Conservation (phyloP, 2,329 filamentous ascomycete genomes). For the Huntiella abstrusa region DNA sequence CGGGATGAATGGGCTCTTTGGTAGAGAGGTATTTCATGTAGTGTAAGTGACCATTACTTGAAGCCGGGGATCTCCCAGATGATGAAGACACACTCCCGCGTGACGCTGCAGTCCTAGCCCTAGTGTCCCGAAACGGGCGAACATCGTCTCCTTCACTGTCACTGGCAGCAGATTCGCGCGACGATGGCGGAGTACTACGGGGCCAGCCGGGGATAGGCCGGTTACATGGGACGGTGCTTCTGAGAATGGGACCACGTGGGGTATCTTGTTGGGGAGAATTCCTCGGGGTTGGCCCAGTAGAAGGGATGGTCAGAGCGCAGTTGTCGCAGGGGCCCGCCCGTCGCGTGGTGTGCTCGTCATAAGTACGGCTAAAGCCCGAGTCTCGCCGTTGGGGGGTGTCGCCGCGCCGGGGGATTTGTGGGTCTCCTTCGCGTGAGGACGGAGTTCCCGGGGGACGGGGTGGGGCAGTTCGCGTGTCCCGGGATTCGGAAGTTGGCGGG, state of each 20-base stretch:
- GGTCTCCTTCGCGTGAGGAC: conserved; percentile 28
- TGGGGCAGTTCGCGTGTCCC: conserved; percentile 20
- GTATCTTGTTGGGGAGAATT: conserved; percentile 15
- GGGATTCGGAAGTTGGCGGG: background rate
- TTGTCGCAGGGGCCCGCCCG: conserved; percentile 48
- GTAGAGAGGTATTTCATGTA: conserved; percentile 51
- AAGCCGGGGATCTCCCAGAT: conserved; percentile 20
- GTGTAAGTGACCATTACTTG: conserved; percentile 33
- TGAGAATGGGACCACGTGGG: conserved; percentile 34
- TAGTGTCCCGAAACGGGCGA: conserved; percentile 17
- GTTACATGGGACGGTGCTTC: conserved; percentile 41
- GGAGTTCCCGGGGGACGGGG: conserved; percentile 22
- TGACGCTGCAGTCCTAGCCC: conserved; percentile 24
- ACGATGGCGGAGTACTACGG: conserved; percentile 28
- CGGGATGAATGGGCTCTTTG: conserved; percentile 40
- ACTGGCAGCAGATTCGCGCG: conserved; percentile 29
- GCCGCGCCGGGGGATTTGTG: conserved; percentile 32
- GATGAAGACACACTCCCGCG: conserved; percentile 31
- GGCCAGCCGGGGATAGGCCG: conserved; percentile 31
- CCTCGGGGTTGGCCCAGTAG: conserved; percentile 19
- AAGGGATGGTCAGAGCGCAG: conserved; percentile 46
- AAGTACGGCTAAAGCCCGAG: conserved; percentile 42
- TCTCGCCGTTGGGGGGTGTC: conserved; percentile 27
- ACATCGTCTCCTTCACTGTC: conserved; percentile 34
- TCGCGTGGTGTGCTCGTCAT: conserved; percentile 46